Evolutionary conservation across 805 yeast genomes (phyloP), one percentile per base, ranked within the genome.

Genomic region (Candida peoriensis): DNA sequence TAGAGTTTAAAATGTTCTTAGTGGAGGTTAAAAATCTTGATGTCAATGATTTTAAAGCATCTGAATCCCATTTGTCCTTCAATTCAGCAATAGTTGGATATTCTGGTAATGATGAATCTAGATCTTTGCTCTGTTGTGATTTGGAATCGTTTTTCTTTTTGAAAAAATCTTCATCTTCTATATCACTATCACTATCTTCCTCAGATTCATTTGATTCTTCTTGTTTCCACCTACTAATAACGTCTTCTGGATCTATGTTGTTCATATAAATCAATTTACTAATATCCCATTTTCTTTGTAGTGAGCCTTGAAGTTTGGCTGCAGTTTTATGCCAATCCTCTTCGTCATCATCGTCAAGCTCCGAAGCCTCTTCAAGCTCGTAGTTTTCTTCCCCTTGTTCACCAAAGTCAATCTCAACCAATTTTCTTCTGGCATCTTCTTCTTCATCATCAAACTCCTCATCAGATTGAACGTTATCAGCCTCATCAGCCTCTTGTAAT

Each of bases 261-360:
- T 81, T 78, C 74, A 83, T 70, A 57, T 93, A 90, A 5, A 93
- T 64, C 37, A 90, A 63, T 52, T 83, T 85, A 47, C 81, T 78
- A 42, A 90, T 75, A 57, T 90, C 85, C 89, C 94, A 85, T 39
- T 64, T 67, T 60, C 68, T 74, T 53, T 60, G 64, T 39, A 61
- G 53, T 5, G 72, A 45, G n/a, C 81, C 73, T 42, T 73, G 66
- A 38, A 84, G 64, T 47, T 71, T 78, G 5, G 76, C 55, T 1
- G 95, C 96, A 25, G 82, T 65, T 9, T 42, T 20, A 24, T 54
- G 43, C 61, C 68, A 66, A 14, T 55, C 61, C 6, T 54, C 63
- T 8, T 56, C 64, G n/a, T n/a, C n/a, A 6, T 62, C 72, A 17
- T 60, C 60, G 28, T 59, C 66, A 24, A 74, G 55, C 30, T 70